Base-by-base conservation (phyloP, 352 stramenopile genomes). In the Elongisporangium anandrum region DNA sequence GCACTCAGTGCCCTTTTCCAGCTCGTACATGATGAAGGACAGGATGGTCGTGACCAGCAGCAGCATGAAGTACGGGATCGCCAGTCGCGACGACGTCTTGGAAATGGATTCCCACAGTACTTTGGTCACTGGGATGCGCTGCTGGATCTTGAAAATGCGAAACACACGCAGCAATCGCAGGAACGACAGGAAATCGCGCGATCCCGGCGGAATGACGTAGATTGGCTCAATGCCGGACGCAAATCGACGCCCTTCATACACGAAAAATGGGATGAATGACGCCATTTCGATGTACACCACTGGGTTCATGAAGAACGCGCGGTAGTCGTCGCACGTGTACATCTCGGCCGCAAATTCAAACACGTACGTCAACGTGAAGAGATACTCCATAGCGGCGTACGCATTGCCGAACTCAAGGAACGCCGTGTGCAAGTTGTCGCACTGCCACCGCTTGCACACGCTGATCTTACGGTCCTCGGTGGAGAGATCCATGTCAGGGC, bases 41-140 rank as follows among this genome's bases (percentile, higher is more conserved):
- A 91, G 68, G 22, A 93, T 86, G 6, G 81, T 87, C 7, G 77
- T 80, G 24, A 89, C 75, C 20, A 93, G 69, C 52, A 83, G 81
- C 20, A 93, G 74, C 78, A 93, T 88, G 60, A 88, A 87, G 49
- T 91, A 90, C 38, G 81, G 81, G 64, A 92, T 90, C 19, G 79
- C 81, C 22, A 92, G 69, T 15, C 81, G 78, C 17, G 72, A 75
- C 7, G 79, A 92, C 16, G 81, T 92, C 65, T 92, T 92, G n/a
- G 79, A 87, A 64, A 92, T 92, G 7, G 81, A 87, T 29, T 92
- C 81, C 70, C 75, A 88, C 0, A 90, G 59, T 52, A 92, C 81
- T 56, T 88, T 81, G 1, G 81, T 90, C n/a, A 85, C 81, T 1
- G 81, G 81, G 47, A 92, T 92, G 58, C 77, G 81, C 54, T 88